phyloP scores from a whole-genome alignment of 257 asterid species.

The Rhazya stricta region DNA sequence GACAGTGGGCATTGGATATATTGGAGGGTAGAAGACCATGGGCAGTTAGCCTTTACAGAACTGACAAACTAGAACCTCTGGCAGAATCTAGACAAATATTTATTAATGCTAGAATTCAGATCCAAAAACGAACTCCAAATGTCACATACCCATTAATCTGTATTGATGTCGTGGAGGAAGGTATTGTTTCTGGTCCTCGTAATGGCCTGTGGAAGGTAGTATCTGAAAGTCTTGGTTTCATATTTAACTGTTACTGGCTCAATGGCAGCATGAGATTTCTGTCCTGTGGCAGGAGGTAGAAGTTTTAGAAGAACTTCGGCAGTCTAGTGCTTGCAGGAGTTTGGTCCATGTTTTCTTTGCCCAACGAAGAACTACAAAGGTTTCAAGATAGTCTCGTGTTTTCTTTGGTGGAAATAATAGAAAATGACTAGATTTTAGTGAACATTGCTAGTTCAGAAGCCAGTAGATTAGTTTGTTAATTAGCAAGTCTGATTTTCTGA shows the following conservation, averaged over 20 bases:
- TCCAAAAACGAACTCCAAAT: slow-evolving; percentile 38
- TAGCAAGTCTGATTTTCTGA: neutral
- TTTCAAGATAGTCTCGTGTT: slow-evolving; percentile 20
- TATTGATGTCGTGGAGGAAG: slow-evolving; percentile 51
- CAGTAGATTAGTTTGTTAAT: neutral
- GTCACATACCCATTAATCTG: slow-evolving; percentile 40
- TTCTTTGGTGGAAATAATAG: slow-evolving; percentile 9
- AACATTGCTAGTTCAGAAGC: neutral
- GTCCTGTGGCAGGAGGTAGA: slow-evolving; percentile 44
- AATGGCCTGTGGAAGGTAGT: slow-evolving; percentile 46
- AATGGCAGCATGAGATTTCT: slow-evolving; percentile 5
- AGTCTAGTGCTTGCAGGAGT: slow-evolving; percentile 52
- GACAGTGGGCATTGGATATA: slow-evolving; percentile 55
- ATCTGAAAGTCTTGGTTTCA: neutral
- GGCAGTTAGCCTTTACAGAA: slow-evolving; percentile 42
- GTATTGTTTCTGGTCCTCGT: slow-evolving; percentile 45
- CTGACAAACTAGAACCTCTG: slow-evolving; percentile 44
- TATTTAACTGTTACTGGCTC: neutral
- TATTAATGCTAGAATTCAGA: slow-evolving; percentile 35
- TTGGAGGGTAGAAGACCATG: slow-evolving; percentile 38
- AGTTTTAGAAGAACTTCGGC: slow-evolving; percentile 53
- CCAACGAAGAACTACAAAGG: slow-evolving; percentile 49
- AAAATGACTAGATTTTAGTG: neutral
- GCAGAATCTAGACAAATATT: slow-evolving; percentile 44
- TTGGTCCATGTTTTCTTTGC: slow-evolving; percentile 54